These are phyloP conservation scores for Phytophthora palmivora DNA, from an alignment of 352 stramenopile genomes.

Conservation along the genomic window DNA sequence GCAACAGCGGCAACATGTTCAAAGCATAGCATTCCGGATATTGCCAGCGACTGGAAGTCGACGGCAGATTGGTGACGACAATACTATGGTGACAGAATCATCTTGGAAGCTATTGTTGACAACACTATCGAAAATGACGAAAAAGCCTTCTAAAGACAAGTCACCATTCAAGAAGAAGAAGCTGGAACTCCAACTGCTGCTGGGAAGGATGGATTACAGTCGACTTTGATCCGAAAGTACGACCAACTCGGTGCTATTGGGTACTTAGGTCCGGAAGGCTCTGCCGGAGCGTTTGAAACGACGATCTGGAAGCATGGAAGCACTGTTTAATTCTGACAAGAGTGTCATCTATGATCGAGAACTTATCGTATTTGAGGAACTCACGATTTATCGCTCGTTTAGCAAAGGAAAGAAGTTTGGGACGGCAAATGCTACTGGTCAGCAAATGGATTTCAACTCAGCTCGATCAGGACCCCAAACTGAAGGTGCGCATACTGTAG, in stretches of 20 bases:
- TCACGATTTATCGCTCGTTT: constrained; percentile 85
- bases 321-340: constrained; percentile 86
- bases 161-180: constrained; percentile 25
- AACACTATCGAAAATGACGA: constrained; percentile 21
- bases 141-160: constrained; percentile 20
- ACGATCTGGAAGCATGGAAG: constrained; percentile 86
- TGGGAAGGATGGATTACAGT: constrained; percentile 23
- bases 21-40: constrained; percentile 80
- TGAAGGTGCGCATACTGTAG: constrained; percentile 50
- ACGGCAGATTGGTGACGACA: constrained; percentile 62
- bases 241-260: constrained; percentile 80
- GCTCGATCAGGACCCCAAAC: constrained; percentile 38
- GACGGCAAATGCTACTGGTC: constrained; percentile 26
- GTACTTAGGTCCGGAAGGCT: constrained; percentile 83
- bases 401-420: constrained; percentile 62
- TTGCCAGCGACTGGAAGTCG: constrained; percentile 64
- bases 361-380: constrained; percentile 78
- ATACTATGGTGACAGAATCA: constrained; percentile 86
- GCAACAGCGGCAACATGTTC: constrained; percentile 70
- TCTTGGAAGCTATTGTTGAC: constrained; percentile 60
- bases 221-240: constrained; percentile 72
- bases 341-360: constrained; percentile 82
- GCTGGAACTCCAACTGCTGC: constrained; percentile 6
- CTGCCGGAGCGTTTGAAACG: constrained; percentile 77
- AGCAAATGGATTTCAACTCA: constrained; percentile 60